Evolutionary conservation across 495 filamentous ascomycete genomes (phyloP).

Genomic region (Penicillium samsonianum): DNA sequence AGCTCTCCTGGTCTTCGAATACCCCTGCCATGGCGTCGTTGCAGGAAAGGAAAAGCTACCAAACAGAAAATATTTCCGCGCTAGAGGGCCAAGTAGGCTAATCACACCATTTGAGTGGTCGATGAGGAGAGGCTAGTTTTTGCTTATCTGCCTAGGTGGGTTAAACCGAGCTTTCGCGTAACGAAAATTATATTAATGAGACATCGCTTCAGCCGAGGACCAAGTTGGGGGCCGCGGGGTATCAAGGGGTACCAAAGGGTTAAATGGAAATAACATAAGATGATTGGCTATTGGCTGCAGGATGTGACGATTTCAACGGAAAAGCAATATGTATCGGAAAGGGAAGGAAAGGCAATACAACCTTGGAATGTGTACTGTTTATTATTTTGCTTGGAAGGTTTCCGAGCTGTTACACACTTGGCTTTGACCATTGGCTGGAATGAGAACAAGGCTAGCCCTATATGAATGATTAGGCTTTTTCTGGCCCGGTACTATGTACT

Average conservation of each 20-base stretch:
- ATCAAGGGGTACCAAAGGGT: background rate
- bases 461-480: too few species aligned
- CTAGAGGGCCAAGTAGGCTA: constrained; percentile 3
- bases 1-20: constrained; percentile 10
- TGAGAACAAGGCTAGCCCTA: too few species aligned
- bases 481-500: too few species aligned
- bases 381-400: too few species aligned
- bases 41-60: background rate
- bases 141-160: constrained; percentile 11
- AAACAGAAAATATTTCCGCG: constrained; percentile 1
- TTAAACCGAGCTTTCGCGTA: background rate
- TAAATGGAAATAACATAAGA: background rate
- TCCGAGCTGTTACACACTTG: too few species aligned
- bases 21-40: constrained; percentile 18
- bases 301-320: background rate
- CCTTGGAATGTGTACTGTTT: too few species aligned
- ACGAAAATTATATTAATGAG: background rate
- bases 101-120: constrained; percentile 27
- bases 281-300: constrained; percentile 4
- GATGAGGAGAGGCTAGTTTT: constrained; percentile 17
- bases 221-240: background rate
- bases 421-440: too few species aligned
- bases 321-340: background rate
- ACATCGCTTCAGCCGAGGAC: background rate
- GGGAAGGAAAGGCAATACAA: background rate